Evolutionary conservation across 2,329 filamentous ascomycete genomes (phyloP), one percentile per base, ranked within the genome.

Genomic region (Ascosphaera aggregata): DNA sequence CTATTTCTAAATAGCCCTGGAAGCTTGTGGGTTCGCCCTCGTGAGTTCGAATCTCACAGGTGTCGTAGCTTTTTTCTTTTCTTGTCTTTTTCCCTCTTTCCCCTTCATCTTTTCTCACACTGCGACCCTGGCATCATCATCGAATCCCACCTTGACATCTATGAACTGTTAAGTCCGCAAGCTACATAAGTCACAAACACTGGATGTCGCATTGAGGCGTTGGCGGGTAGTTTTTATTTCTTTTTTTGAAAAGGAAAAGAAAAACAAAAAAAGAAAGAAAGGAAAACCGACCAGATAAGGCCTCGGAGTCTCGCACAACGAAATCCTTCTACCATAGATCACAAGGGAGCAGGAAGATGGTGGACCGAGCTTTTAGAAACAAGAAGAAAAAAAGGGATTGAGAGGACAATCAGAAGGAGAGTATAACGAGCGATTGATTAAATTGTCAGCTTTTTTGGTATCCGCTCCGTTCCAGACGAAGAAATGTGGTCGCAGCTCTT

Each of bases 11-110:
- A n/a, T 36, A 36, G 34, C 34, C n/a, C 5, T 22, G 34, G 13
- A 3, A 36, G 34, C 34, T 36, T 22, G 34, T 36, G 34, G 34
- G 34, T 36, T 36, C 34, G 34, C 34, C 34, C 34, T 4, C 34
- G 34, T 36, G 34, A 36, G 34, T 24, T 38, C 19, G 37, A 38
- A 38, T 31, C 37, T 38, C 24, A 24, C 24, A 38, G 19, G 37
- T 24, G 37, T 31, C 24, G 37, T 7, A n/a, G 4, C 13, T 31
- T 31, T 9, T 9, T 22, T 36, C 18, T 36, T 36, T 7, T 5
- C 7, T 35, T 35, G n/a, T 36, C 18, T 36, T 18, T 22, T 18
- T 18, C 13, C 18, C 15, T 7, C 15, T 32, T 32, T n/a, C 15
- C 30, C 11, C 4, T 13, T 32, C 30, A 27, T 5, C 5, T 27